Evolutionary conservation across 2,329 filamentous ascomycete genomes (phyloP).

Genomic region (Grosmannia huntii): DNA sequence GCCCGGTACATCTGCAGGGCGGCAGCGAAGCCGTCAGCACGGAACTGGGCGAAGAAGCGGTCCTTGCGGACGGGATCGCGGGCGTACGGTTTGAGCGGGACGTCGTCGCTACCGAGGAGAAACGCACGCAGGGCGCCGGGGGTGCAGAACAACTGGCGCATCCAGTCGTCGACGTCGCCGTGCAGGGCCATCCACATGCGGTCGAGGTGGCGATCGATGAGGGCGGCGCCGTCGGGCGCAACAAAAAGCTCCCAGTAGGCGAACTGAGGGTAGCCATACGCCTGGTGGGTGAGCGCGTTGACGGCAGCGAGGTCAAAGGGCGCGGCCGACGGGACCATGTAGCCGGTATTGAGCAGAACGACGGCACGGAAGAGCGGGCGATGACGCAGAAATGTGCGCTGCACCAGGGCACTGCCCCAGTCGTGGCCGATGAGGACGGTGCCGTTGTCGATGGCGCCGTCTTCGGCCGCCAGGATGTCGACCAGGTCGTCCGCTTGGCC

Average conservation of each 20-base stretch:
- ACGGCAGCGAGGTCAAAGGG: slow-evolving; percentile 23
- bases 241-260: slow-evolving; percentile 35
- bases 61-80: slow-evolving; percentile 14
- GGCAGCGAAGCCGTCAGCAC: slow-evolving; percentile 15
- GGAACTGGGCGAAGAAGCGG: slow-evolving; percentile 16
- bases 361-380: slow-evolving; percentile 27
- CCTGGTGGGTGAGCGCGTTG: slow-evolving; percentile 19
- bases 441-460: background rate
- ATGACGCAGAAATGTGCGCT: slow-evolving; percentile 28
- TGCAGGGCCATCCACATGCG: slow-evolving; percentile 23
- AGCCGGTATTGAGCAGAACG: slow-evolving; percentile 28
- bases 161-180: slow-evolving; percentile 15
- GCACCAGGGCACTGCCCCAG: slow-evolving; percentile 29
- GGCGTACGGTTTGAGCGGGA: slow-evolving; percentile 16
- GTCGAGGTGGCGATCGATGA: slow-evolving; percentile 27
- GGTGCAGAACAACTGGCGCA: slow-evolving; percentile 22
- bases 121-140: slow-evolving; percentile 21
- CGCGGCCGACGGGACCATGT: slow-evolving; percentile 19
- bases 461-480: slow-evolving; percentile 21
- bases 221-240: slow-evolving; percentile 21
- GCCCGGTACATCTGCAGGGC: slow-evolving; percentile 19
- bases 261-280: slow-evolving; percentile 23
- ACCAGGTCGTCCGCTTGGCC: slow-evolving; percentile 23
- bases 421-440: slow-evolving; percentile 34
- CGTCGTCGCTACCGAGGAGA: slow-evolving; percentile 12